Evolutionary conservation across 1,284 basidiomycete species (phyloP).

Genomic region (Moesziomyces globuligerus): DNA sequence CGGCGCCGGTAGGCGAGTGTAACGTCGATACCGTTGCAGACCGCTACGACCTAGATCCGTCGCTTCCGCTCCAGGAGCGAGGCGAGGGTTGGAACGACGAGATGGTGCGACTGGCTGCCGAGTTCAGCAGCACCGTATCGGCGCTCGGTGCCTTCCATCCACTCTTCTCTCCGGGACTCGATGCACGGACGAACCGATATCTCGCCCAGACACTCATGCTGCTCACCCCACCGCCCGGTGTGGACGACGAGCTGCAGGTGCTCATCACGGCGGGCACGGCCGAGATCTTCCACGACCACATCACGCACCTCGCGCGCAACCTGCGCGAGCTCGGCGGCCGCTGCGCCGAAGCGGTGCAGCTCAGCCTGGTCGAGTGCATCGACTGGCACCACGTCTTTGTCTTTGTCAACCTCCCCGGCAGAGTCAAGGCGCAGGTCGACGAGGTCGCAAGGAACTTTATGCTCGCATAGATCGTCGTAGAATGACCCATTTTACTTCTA

Average conservation of each 20-base stretch:
- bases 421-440: constrained; percentile 28
- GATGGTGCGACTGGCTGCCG: constrained; percentile 9
- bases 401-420: constrained; percentile 28
- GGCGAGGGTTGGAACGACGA: neutral
- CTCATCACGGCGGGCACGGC: constrained; percentile 21
- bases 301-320: constrained; percentile 14
- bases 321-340: constrained; percentile 5
- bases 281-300: constrained; percentile 32
- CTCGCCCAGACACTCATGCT: constrained; percentile 22
- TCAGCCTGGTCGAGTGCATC: constrained; percentile 24
- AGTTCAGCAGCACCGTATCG: constrained; percentile 15
- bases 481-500: no score
- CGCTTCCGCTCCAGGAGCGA: neutral
- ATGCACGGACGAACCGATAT: constrained; percentile 14
- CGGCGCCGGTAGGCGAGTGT: neutral
- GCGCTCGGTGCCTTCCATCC: constrained; percentile 34
- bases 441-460: constrained; percentile 34
- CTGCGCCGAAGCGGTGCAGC: constrained; percentile 11
- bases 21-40: constrained; percentile 2
- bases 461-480: constrained; percentile 10
- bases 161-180: constrained; percentile 19
- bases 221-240: neutral
- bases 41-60: constrained; percentile 16
- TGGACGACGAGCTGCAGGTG: constrained; percentile 7
- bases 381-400: constrained; percentile 41